Evolutionary conservation across 73 alveolate genomes (phyloP).

Genomic region (Paramecium caudatum): DNA sequence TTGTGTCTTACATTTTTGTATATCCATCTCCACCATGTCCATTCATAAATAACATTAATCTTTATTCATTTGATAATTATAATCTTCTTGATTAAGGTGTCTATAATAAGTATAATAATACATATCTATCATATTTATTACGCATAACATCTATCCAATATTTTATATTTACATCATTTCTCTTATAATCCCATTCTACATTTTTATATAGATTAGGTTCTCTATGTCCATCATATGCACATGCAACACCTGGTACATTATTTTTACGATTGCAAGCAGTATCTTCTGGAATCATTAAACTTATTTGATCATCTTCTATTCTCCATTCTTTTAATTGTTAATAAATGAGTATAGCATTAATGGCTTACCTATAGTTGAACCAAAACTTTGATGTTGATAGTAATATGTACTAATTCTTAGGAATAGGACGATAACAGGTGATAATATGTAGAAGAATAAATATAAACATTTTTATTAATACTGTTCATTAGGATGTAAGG

Average conservation of each 20-base stretch:
- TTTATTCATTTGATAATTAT: conserved; percentile 5
- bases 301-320: conserved; percentile 69
- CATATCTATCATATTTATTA: conserved; percentile 67
- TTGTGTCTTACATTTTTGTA: conserved; percentile 72
- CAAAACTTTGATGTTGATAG: conserved; percentile 74
- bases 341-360: conserved; percentile 59
- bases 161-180: conserved; percentile 71
- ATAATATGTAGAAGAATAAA: neutral
- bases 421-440: conserved; percentile 37
- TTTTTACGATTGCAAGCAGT: conserved; percentile 74
- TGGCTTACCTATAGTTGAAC: conserved; percentile 71
- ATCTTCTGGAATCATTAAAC: conserved; percentile 75
- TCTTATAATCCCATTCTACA: conserved; percentile 56
- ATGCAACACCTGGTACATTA: conserved; percentile 71
- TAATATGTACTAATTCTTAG: conserved; percentile 8
- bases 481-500: conserved; percentile 39
- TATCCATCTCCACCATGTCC: conserved; percentile 78
- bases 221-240: conserved; percentile 61
- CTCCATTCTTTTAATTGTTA: conserved; percentile 50
- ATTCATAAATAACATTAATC: conserved; percentile 34
- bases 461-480: neutral
- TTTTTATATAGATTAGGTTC: conserved; percentile 69
- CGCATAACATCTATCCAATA: conserved; percentile 66
- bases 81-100: conserved; percentile 75
- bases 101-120: conserved; percentile 12